Evolutionary conservation across 192 early-diverging fungal species (phyloP), one percentile per base, ranked within the genome.

Genomic region (Coemansia sp.): DNA sequence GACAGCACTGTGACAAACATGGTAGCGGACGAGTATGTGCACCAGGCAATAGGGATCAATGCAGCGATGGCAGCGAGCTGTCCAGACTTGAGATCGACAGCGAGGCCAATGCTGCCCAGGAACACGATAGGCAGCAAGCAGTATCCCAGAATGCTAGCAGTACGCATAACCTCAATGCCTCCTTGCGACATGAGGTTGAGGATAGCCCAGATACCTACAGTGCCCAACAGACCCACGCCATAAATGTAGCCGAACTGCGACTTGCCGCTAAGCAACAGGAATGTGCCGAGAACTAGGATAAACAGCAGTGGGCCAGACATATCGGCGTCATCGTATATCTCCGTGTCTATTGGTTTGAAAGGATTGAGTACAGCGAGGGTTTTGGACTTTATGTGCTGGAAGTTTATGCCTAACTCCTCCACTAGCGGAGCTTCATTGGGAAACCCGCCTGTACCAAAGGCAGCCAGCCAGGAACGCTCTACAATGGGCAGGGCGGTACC

Each of bases 231-330:
- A 2, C 89, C 96, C 2, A 98, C 90, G 30, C 95, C 98, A 68
- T 99, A 99, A 44, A 99, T 96, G 68, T 98, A 99, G 30, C 94
- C 95, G 86, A 99, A 99, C 76, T 98, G 93, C 46, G 89, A 86
- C 78, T 98, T 98, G 61, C 95, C 93, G 37, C 93, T 90, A 85
- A 98, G 81, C 13, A 96, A 84, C 78, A 98, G 78, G 68, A 93
- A 95, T 6, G 91, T 91, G 58, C 96, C 98, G 75, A 98, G 93
- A 43, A 93, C 83, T 30, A 98, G 82, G 68, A 90, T 91, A 75
- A 99, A 98, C 38, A 99, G 55, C 58, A 98, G 74, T 33, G 98
- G 98, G 1, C 98, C 98, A 4, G 95, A 93, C 75, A 99, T 86
- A 80, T 99, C 97, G 11, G 95, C 88, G 73, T 99, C 96, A 66